phyloP scores from a whole-genome alignment of 805 yeast genomes.

The Pichia phayaonensis region DNA sequence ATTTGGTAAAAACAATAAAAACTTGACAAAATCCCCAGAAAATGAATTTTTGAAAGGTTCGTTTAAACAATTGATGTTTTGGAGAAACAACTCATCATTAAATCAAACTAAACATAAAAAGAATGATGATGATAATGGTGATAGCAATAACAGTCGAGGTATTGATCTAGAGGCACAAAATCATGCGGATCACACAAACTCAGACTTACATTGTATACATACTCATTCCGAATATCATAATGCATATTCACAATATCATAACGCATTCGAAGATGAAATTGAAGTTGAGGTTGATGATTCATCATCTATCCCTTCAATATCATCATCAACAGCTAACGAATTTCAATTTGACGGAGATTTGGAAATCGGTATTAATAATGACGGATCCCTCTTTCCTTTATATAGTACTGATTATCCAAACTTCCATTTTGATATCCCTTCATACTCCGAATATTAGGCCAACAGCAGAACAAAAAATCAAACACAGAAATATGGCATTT shows the following conservation, averaged over 20 bases:
- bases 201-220: background rate
- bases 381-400: constrained; percentile 34
- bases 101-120: background rate
- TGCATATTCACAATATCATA: background rate
- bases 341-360: constrained; percentile 10
- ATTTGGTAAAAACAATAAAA: constrained; percentile 42
- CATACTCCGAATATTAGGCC: constrained; percentile 22
- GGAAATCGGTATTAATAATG: constrained; percentile 16
- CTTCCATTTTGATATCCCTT: constrained; percentile 74
- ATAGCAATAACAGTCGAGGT: too few relatives aligned
- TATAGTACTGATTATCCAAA: constrained; percentile 62
- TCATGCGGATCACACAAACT: background rate
- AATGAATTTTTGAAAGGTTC: background rate
- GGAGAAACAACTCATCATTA: background rate
- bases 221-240: background rate
- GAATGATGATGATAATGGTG: too few relatives aligned
- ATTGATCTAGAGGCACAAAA: background rate
- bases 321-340: background rate
- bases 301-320: background rate
- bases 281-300: constrained; percentile 4
- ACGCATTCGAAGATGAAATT: background rate
- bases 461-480: background rate
- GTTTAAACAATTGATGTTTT: background rate
- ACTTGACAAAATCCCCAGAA: background rate
- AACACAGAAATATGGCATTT: background rate